A percentile compares a stretch with the other conserved stretches of the same genome.
phyloP scores from a whole-genome alignment of 768 basidiomycete species.

The Russula sp. region DNA sequence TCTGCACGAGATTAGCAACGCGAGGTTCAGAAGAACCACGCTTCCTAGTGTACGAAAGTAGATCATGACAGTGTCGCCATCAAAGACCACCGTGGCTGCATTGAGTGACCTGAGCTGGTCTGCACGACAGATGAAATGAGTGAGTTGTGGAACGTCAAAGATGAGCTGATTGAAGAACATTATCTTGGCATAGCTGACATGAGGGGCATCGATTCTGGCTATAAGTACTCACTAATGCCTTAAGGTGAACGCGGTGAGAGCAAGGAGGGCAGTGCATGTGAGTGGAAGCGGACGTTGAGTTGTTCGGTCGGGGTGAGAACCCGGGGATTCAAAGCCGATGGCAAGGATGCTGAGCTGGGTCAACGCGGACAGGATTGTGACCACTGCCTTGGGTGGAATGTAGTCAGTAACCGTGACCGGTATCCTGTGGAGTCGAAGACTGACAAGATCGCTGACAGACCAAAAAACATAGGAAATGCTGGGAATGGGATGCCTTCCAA shows the following conservation, averaged over 20 bases:
- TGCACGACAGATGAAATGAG: background rate
- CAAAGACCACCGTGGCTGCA: background rate
- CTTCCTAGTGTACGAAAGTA: background rate
- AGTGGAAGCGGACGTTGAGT: background rate
- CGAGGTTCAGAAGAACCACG: background rate
- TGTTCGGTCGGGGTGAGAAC: background rate
- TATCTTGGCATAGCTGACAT: background rate
- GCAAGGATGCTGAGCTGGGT: background rate
- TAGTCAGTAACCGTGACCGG: background rate
- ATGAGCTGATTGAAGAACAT: background rate
- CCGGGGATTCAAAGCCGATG: background rate
- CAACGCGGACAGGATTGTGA: background rate
- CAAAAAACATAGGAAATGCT: background rate
- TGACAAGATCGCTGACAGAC: background rate
- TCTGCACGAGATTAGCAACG: background rate
- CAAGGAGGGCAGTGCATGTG: too few relatives aligned
- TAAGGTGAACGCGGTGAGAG: too few relatives aligned
- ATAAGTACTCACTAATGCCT: background rate
- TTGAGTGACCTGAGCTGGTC: background rate
- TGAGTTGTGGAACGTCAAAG: background rate
- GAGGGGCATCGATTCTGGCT: background rate
- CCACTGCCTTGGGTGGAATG: background rate
- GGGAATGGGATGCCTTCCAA: background rate
- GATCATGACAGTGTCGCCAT: background rate
- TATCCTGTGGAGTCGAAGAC: background rate